Evolutionary conservation across 768 basidiomycete genomes (phyloP).

Genomic region (Sporobolomyces phaffii): DNA sequence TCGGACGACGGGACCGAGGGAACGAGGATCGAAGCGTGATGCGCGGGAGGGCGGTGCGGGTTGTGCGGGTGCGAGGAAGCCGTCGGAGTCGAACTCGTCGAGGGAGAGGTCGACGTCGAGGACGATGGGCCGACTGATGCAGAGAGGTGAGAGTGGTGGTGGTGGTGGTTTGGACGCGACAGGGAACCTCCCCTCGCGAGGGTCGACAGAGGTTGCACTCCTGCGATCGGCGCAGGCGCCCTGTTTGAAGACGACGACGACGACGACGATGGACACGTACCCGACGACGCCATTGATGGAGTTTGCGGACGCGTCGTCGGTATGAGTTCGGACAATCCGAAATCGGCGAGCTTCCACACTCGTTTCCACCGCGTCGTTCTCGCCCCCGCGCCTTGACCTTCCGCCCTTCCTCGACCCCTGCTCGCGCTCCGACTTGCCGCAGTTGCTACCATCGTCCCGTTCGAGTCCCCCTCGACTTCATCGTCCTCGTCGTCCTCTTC

Average conservation of each 20-base stretch:
- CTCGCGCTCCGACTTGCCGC: neutral
- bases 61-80: neutral
- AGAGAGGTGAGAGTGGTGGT: neutral
- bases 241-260: neutral
- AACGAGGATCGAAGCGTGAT: neutral
- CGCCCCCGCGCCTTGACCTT: neutral
- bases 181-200: slow-evolving; percentile 27
- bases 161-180: neutral
- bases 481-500: slow-evolving; percentile 42
- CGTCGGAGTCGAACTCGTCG: neutral
- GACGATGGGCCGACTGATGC: slow-evolving; percentile 9
- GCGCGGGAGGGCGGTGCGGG: neutral
- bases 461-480: neutral
- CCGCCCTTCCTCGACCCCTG: neutral
- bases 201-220: slow-evolving; percentile 28
- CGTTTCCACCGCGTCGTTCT: slow-evolving; percentile 42
- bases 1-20: neutral
- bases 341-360: slow-evolving; percentile 76
- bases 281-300: too few species aligned
- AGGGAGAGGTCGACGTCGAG: neutral
- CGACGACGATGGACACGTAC: too few species aligned
- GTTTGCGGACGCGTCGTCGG: too few species aligned
- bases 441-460: too few species aligned
- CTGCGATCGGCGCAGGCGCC: neutral
- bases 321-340: slow-evolving; percentile 69